Evolutionary conservation across 225 moss, liverwort and hornwort species (phyloP).

Genomic region (Climacium dendroides): DNA sequence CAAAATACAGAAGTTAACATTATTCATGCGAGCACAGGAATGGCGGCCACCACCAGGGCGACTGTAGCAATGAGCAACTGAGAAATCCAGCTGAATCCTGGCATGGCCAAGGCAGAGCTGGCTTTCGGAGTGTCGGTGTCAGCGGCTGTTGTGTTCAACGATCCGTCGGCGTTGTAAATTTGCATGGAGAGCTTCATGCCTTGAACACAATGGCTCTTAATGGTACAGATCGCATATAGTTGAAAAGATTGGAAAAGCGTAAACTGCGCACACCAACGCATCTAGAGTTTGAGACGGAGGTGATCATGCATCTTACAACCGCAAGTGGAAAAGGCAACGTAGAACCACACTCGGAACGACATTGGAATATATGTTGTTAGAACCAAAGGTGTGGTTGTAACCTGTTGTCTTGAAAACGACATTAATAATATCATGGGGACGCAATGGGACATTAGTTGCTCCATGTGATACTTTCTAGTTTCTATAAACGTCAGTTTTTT

Average conservation of each 20-base stretch:
- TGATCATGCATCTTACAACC: neutral
- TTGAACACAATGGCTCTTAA: neutral
- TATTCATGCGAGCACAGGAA: neutral
- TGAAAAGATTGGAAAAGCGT: neutral
- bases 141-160: neutral
- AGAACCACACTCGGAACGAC: neutral
- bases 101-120: neutral
- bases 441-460: neutral
- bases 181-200: neutral
- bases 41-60: neutral
- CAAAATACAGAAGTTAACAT: neutral
- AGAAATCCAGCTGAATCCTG: neutral
- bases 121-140: too few relatives aligned
- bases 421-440: neutral
- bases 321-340: neutral
- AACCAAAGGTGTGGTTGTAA: neutral
- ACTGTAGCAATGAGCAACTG: neutral
- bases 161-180: neutral
- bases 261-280: neutral
- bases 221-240: neutral
- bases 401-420: neutral
- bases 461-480: neutral
- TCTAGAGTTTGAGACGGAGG: neutral
- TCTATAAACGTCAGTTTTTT: neutral
- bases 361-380: neutral